Base-by-base conservation (phyloP, 1,139 yeast species). In the Zygosaccharomyces pseudobailii region DNA sequence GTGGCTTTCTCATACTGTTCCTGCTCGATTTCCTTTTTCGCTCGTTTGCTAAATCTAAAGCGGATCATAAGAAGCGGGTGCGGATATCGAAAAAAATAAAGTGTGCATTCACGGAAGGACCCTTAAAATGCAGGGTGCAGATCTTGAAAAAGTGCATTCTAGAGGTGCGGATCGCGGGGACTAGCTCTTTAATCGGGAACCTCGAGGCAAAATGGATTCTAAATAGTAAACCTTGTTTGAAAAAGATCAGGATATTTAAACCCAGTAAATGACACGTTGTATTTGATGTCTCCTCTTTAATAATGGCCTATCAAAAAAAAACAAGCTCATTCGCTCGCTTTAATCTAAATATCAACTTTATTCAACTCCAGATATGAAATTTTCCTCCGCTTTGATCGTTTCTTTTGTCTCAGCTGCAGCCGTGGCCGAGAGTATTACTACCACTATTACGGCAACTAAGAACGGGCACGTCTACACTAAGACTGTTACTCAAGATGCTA, bases 361-460 rank as follows among this genome's bases (percentile, higher is more conserved):
- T 24, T 2, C 27, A 24, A 24, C 27, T 24, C 1, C 9, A 24
- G 9, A 24, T 2, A 24, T 24, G 27, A 24, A 24, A 24, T 6
- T 25, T 24, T 24, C 9, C 27, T 24, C 45, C 19, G 38, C 44
- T 39, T 6, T 39, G 3, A 34, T 39, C 6, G 10, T 40, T 9
- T 32, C 43, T n/a, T 23, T 24, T 39, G 6, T 30, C 9, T 22
- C 45, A 23, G 38, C 42, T 47, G 47, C 43, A 42, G 53, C 21
- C 6, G 30, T 21, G 5, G 28, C 28, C 28, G 47, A 25, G 27
- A 49, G 47, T n/a, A 41, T 54, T 10, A 27, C 60, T 23, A 47
- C 54, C 31, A 43, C 54, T 40, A 53, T 54, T 32, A 46, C 57
- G 24, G 54, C 49, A 39, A 48, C 57, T 32, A 46, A 43, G 36